phyloP scores from a whole-genome alignment of 768 basidiomycete species.

The Amylocystis lapponica region DNA sequence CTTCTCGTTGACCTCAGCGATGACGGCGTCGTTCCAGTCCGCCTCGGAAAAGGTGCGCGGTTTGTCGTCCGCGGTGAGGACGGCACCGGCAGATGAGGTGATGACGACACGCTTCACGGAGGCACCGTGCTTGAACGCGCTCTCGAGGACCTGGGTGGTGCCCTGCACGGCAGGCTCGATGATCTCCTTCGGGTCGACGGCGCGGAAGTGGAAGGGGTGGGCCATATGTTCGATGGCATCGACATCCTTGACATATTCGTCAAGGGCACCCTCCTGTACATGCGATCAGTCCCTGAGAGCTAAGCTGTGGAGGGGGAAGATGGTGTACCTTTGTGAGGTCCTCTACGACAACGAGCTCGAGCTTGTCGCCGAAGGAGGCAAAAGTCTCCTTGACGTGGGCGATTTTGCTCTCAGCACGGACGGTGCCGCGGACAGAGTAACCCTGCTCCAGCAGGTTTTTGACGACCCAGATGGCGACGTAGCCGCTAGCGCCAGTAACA shows the following conservation, averaged over 20 bases:
- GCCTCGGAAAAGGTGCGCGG: constrained; percentile 37
- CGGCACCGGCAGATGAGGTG: constrained; percentile 48
- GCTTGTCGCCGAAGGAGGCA: constrained; percentile 28
- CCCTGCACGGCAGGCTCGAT: constrained; percentile 69
- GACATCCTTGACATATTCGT: constrained; percentile 69
- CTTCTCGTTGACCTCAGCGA: constrained; percentile 40
- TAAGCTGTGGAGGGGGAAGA: neutral
- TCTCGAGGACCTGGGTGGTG: constrained; percentile 56
- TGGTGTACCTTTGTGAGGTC: constrained; percentile 37
- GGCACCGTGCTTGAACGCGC: constrained; percentile 50
- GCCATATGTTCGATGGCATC: constrained; percentile 66
- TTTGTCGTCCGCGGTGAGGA: constrained; percentile 24
- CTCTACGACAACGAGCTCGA: constrained; percentile 39
- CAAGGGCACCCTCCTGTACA: constrained; percentile 58
- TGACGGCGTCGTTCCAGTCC: constrained; percentile 56
- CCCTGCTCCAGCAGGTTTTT: constrained; percentile 31
- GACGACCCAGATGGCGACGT: constrained; percentile 26
- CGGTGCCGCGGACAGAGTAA: constrained; percentile 38
- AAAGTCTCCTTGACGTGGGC: constrained; percentile 34
- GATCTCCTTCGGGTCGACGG: constrained; percentile 42
- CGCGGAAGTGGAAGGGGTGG: constrained; percentile 48
- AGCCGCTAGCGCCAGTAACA: constrained; percentile 23
- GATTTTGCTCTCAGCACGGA: constrained; percentile 37
- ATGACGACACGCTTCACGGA: constrained; percentile 59
- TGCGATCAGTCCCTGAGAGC: neutral